A percentile compares a stretch with the other conserved stretches of the same genome.
phyloP scores from a whole-genome alignment of 345 rosid genomes.

The Populus simonii region DNA sequence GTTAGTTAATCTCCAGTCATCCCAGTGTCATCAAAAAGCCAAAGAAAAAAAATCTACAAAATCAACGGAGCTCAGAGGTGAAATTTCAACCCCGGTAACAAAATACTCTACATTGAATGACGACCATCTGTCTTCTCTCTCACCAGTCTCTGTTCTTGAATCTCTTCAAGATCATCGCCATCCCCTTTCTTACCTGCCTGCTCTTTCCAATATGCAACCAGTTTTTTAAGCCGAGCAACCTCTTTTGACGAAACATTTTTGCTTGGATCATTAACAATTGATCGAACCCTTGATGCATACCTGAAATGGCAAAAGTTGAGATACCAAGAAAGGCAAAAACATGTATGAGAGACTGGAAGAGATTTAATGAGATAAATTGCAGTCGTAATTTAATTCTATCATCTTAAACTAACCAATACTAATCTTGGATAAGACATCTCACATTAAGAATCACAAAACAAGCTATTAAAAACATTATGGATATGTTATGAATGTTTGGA shows the following conservation, averaged over 20 bases:
- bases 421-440: neutral
- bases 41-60: neutral
- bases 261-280: constrained; percentile 85
- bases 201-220: constrained; percentile 84
- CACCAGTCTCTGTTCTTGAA: constrained; percentile 54
- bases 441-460: neutral
- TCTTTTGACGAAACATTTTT: constrained; percentile 85
- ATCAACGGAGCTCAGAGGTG: neutral
- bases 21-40: neutral
- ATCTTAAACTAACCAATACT: neutral
- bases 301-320: constrained; percentile 24
- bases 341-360: neutral
- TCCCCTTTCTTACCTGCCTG: constrained; percentile 80
- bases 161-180: constrained; percentile 77
- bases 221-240: constrained; percentile 73
- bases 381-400: neutral
- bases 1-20: neutral
- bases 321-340: neutral
- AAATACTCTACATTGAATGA: constrained; percentile 41
- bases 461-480: neutral
- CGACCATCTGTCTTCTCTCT: constrained; percentile 58
- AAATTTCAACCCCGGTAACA: neutral
- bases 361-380: neutral
- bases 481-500: neutral
- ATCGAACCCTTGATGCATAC: constrained; percentile 89